phyloP scores from a whole-genome alignment of 1,284 basidiomycete species.

The Malassezia psittaci region DNA sequence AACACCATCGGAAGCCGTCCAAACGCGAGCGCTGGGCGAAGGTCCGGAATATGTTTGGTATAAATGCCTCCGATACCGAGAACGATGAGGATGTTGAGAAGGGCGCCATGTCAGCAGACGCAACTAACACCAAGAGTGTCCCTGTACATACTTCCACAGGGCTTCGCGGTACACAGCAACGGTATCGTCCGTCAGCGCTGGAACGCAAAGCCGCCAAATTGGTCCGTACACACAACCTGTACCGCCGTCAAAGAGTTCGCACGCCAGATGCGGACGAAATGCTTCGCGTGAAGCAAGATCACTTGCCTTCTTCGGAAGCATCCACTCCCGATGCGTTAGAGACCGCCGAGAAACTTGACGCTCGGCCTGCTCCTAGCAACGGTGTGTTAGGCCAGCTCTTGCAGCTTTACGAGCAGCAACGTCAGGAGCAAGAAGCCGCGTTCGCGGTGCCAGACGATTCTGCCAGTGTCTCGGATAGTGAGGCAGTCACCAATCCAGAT shows the following conservation, averaged over 20 bases:
- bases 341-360: constrained; percentile 34
- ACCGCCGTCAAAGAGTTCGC: not conserved
- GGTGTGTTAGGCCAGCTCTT: constrained; percentile 45
- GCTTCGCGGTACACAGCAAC: constrained; percentile 28
- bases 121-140: constrained; percentile 44
- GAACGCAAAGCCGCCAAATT: constrained; percentile 40
- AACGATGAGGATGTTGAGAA: constrained; percentile 23
- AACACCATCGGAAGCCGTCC: constrained; percentile 11
- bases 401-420: constrained; percentile 36
- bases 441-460: not conserved
- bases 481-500: not conserved
- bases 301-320: constrained; percentile 32
- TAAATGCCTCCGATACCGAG: constrained; percentile 18
- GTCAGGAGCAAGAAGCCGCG: not conserved
- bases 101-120: constrained; percentile 24
- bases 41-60: constrained; percentile 31
- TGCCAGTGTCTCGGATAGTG: not conserved
- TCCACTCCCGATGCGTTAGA: constrained; percentile 39
- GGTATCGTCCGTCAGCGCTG: constrained; percentile 31
- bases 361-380: constrained; percentile 29
- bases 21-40: constrained; percentile 30
- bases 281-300: constrained; percentile 25
- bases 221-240: constrained; percentile 36
- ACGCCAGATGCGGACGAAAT: constrained; percentile 21
- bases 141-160: constrained; percentile 44